Percentiles rank a stretch among this genome's conserved stretches.
Evolutionary conservation across 1,139 yeast species (phyloP).

Genomic region (Yamadazyma friedrichii): DNA sequence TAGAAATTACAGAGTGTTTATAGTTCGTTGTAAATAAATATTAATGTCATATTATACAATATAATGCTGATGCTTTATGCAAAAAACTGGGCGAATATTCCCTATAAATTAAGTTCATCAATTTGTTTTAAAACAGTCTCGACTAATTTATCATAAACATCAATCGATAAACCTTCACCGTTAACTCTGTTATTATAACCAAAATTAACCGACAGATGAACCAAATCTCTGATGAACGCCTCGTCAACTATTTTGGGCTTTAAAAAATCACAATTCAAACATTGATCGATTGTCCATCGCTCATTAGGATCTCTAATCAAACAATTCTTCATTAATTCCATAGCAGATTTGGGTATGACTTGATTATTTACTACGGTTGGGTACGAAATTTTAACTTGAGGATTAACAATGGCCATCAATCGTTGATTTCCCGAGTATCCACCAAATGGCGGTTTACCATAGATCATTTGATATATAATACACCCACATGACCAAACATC

Average conservation of each 20-base stretch:
- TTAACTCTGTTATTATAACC: slow-evolving; percentile 47
- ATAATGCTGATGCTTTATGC: background rate
- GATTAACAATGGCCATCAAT: slow-evolving; percentile 82
- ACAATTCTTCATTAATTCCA: slow-evolving; percentile 73
- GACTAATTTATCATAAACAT: slow-evolving; percentile 42
- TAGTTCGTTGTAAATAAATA: no score
- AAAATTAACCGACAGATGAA: slow-evolving; percentile 72
- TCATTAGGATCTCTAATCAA: slow-evolving; percentile 68
- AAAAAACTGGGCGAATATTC: background rate
- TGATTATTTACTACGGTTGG: slow-evolving; percentile 64
- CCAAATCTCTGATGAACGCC: slow-evolving; percentile 64
- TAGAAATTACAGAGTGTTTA: no score
- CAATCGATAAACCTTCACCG: slow-evolving; percentile 37
- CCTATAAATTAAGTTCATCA: slow-evolving; percentile 34
- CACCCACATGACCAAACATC: slow-evolving; percentile 99
- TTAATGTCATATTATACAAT: slow-evolving; percentile 7
- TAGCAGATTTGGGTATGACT: slow-evolving; percentile 68
- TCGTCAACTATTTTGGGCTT: slow-evolving; percentile 74
- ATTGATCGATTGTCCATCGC: slow-evolving; percentile 64
- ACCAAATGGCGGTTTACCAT: slow-evolving; percentile 91
- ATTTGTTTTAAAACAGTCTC: slow-evolving; percentile 43
- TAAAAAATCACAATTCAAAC: slow-evolving; percentile 58
- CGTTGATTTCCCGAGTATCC: slow-evolving; percentile 76
- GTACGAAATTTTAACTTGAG: slow-evolving; percentile 72
- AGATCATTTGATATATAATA: slow-evolving; percentile 91